Conservation (phyloP, 306 rosid species). For the Vigna nakashimae region DNA sequence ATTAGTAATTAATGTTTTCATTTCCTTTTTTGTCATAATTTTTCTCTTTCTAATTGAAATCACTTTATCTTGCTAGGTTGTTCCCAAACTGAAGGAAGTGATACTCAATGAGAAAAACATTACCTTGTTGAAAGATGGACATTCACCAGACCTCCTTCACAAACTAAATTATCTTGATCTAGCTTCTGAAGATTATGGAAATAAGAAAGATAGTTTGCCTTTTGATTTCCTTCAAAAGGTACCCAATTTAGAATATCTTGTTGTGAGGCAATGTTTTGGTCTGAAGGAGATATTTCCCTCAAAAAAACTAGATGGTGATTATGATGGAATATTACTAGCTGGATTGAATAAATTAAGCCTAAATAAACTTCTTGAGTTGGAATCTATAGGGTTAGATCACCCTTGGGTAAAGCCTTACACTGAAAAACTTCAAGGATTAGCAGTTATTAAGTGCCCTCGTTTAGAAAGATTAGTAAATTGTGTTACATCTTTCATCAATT, state of each 20-base stretch:
- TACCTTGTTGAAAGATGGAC: not conserved
- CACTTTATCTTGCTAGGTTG: not conserved
- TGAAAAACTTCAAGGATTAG: not conserved
- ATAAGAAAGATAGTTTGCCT: not conserved
- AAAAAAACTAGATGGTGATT: not conserved
- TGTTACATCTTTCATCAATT: not conserved
- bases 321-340: not conserved
- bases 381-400: constrained; percentile 16
- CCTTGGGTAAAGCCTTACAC: constrained; percentile 6
- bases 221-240: not conserved
- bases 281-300: constrained; percentile 1
- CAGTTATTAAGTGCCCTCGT: not conserved
- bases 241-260: not conserved
- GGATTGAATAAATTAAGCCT: not conserved
- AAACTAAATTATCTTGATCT: not conserved
- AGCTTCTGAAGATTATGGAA: not conserved
- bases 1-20: not conserved
- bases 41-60: not conserved
- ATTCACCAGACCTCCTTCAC: not conserved
- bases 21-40: not conserved
- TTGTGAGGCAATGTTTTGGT: not conserved
- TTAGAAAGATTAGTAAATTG: not conserved
- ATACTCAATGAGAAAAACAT: not conserved
- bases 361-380: not conserved
- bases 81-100: not conserved